Conservation (phyloP, 768 basidiomycete genomes). For the Hericium coralloides region DNA sequence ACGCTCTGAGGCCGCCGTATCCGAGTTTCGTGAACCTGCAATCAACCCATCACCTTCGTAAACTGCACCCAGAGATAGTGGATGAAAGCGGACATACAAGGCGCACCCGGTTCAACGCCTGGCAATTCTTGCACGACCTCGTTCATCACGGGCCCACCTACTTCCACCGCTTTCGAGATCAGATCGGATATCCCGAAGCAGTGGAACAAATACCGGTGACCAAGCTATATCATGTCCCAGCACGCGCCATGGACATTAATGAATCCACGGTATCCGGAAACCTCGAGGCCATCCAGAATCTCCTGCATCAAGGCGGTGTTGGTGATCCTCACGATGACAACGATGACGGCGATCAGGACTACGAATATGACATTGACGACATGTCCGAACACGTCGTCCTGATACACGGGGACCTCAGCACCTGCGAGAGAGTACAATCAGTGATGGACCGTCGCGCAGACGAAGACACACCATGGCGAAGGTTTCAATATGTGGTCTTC, state of each 20-base stretch:
- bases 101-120: background rate
- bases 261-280: too few species aligned
- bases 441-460: slow-evolving; percentile 10
- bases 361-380: background rate
- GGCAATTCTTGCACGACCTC: background rate
- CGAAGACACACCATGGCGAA: slow-evolving; percentile 22
- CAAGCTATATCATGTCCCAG: too few species aligned
- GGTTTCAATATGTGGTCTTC: slow-evolving; percentile 25
- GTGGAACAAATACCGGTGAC: background rate
- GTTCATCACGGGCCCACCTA: background rate
- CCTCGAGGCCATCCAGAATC: too few species aligned
- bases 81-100: background rate
- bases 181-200: background rate
- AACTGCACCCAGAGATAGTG: background rate
- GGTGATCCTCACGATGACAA: too few species aligned
- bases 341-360: too few species aligned
- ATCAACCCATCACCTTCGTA: background rate
- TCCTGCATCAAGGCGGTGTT: too few species aligned
- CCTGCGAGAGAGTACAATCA: slow-evolving; percentile 7
- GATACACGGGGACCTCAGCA: slow-evolving; percentile 16
- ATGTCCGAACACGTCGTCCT: slow-evolving; percentile 9
- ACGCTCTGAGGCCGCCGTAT: background rate
- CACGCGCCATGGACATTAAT: too few species aligned
- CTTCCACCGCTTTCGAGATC: background rate
- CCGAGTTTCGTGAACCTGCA: background rate